Conservation (phyloP, 2,329 filamentous ascomycete genomes). For the Bimuria novae-zelandiae region DNA sequence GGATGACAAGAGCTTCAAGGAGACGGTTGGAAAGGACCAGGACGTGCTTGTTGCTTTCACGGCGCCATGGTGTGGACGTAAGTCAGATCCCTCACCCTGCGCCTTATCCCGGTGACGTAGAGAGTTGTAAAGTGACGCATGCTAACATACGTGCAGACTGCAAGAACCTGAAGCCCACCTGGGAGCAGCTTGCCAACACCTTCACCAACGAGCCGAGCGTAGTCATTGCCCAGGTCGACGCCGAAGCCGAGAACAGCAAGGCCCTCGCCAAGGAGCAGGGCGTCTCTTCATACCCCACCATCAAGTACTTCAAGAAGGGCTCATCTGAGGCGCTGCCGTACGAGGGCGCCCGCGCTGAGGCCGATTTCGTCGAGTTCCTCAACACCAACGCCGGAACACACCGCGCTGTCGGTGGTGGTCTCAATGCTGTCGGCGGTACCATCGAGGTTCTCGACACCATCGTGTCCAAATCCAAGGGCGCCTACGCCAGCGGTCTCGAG, state of each 20-base stretch:
- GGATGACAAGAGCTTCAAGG: slow-evolving; percentile 77
- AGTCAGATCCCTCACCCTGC: slow-evolving; percentile 49
- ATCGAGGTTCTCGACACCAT: slow-evolving; percentile 78
- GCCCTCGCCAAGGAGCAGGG: slow-evolving; percentile 74
- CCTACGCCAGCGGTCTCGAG: slow-evolving; percentile 64
- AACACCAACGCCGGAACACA: slow-evolving; percentile 90
- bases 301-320: slow-evolving; percentile 95
- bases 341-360: slow-evolving; percentile 75
- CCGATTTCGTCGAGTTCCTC: slow-evolving; percentile 76
- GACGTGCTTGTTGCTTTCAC: slow-evolving; percentile 95
- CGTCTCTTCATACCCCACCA: slow-evolving; percentile 88
- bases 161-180: slow-evolving; percentile 88
- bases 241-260: slow-evolving; percentile 85
- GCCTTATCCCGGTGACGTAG: background rate
- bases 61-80: slow-evolving; percentile 97
- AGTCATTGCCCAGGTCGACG: slow-evolving; percentile 92
- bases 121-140: slow-evolving; percentile 12
- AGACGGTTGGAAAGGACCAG: slow-evolving; percentile 80
- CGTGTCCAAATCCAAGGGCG: slow-evolving; percentile 70
- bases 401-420: slow-evolving; percentile 77
- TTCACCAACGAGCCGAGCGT: slow-evolving; percentile 79
- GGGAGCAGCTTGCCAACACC: slow-evolving; percentile 83
- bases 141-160: slow-evolving; percentile 69
- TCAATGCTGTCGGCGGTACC: slow-evolving; percentile 79
- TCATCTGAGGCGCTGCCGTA: slow-evolving; percentile 74